Evolutionary conservation across 2,329 filamentous ascomycete species (phyloP), one percentile per base, ranked within the genome.

Genomic region (Cercospora janseana): DNA sequence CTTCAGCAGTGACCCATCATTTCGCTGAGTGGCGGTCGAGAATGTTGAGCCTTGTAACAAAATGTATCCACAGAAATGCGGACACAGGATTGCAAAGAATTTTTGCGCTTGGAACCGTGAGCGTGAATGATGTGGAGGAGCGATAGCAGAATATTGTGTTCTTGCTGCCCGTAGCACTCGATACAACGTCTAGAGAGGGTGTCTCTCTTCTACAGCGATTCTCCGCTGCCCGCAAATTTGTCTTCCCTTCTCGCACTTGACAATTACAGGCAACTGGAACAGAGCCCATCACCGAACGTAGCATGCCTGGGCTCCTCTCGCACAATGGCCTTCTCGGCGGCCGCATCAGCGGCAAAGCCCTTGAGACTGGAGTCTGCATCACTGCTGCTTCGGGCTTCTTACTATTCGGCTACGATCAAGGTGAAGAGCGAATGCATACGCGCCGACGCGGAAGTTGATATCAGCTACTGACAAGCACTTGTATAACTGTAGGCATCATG

Each of bases 401-500:
- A 12, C 41, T 47, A n/a, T 54, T 52, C 13, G 60, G 60, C 10
- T 62, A 60, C 28, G 59, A 62, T 16, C 54, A 45, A 45, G 41
- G 41, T 44, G 9, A n/a, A n/a, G n/a, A 44, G 41, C 13, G 1
- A 4, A 4, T 6, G 15, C 1, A n/a, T n/a, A n/a, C 41, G 26
- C 0, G 4, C 28, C 21, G 7, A 5, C 1, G 16, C 5, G 23
- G 18, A 16, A 8, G 13, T 31, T n/a, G 51, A 4, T 57, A 53
- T 18, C 51, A 54, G 15, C 40, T 8, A 20, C 42, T 21, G 32
- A 53, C 32, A n/a, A n/a, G 0, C 37, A 18, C 12, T 8, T n/a
- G 3, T n/a, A 20, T 7, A 16, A 8, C 23, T 6, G 10, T 69
- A 59, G 70, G 70, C 56, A 64, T 73, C 21, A 73, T 72, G 32